Base-by-base conservation (phyloP, 2,329 filamentous ascomycete species). In the Hypoxylon sp. region DNA sequence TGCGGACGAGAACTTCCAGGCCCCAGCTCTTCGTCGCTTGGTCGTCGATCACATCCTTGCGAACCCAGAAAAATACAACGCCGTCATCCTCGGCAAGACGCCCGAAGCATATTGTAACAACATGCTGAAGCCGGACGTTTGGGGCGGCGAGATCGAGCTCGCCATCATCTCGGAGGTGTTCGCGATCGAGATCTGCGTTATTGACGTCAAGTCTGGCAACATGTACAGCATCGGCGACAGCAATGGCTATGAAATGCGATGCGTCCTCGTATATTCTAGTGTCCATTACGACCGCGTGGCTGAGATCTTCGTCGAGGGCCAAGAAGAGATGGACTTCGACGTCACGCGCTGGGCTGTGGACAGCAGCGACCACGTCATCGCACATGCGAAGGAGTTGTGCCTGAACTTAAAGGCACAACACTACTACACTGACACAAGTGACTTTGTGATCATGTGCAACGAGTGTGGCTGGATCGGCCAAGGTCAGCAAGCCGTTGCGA, bases 241-340 rank as follows among this genome's bases (percentile, higher is more conserved):
- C 0, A 87, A 88, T 44, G 27, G 31, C 58, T 79, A 82, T 35
- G 87, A 69, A 64, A 52, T 86, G 44, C 86, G 93, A 6, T 94
- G 93, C 75, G 89, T 97, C 27, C 83, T 98, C 24, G 90, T 97
- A 0, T 98, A 97, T 80, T 95, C 92, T 0, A 94, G 94, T 2
- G 96, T 98, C 55, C 94, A 98, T 79, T 98, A 98, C 80, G 95
- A 98, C 79, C 91, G 93, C 6, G 91, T 98, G 66, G 93, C 92
- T 0, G 88, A 97, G 71, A 90, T 89, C 17, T 88, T 87, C 42
- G 89, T 84, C 21, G 86, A 85, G 69, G 85, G 80, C 71, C 88
- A 87, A 3, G 84, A 85, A 72, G 85, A 83, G 48, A 85, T 93
- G 0, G 92, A 96, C 27, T 88, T 91, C 70, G 95, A 98, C 76